Evolutionary conservation across 805 yeast species (phyloP).

Genomic region (Candida nemodendra): DNA sequence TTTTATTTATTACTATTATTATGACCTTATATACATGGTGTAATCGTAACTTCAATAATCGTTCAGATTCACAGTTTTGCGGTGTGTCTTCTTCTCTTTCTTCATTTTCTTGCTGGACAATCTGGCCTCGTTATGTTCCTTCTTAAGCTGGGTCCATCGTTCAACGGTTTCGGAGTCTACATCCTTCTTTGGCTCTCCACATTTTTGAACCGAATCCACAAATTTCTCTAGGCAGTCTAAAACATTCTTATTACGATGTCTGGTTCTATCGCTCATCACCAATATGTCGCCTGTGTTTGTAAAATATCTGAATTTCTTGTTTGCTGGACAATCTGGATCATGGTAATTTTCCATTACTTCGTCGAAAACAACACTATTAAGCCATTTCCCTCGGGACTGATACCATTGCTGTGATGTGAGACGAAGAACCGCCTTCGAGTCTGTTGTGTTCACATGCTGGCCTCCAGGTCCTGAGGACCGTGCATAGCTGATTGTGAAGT

Average conservation of each 20-base stretch:
- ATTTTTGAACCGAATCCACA: constrained; percentile 38
- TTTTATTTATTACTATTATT: not conserved
- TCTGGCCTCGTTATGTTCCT: constrained; percentile 23
- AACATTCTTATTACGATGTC: constrained; percentile 46
- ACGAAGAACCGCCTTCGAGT: constrained; percentile 41
- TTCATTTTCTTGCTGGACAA: constrained; percentile 20
- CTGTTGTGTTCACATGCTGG: constrained; percentile 59
- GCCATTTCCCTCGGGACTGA: constrained; percentile 43
- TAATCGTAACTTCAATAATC: constrained; percentile 10
- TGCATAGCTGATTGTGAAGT: constrained; percentile 41
- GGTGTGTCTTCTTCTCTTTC: constrained; percentile 24
- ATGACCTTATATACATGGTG: not conserved
- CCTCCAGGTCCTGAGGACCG: constrained; percentile 62
- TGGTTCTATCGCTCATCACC: constrained; percentile 25
- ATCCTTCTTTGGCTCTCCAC: constrained; percentile 38
- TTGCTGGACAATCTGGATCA: constrained; percentile 15
- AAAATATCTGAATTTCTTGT: constrained; percentile 26
- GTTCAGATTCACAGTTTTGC: constrained; percentile 17
- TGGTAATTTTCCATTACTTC: constrained; percentile 30
- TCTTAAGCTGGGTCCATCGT: constrained; percentile 39
- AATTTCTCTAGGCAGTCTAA: constrained; percentile 47
- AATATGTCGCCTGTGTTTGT: constrained; percentile 28
- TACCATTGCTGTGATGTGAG: constrained; percentile 36
- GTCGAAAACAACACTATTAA: constrained; percentile 36
- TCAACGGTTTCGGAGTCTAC: constrained; percentile 38